Conservation (phyloP, 2,329 filamentous ascomycete genomes). For the Chaetomiaceae sp. region DNA sequence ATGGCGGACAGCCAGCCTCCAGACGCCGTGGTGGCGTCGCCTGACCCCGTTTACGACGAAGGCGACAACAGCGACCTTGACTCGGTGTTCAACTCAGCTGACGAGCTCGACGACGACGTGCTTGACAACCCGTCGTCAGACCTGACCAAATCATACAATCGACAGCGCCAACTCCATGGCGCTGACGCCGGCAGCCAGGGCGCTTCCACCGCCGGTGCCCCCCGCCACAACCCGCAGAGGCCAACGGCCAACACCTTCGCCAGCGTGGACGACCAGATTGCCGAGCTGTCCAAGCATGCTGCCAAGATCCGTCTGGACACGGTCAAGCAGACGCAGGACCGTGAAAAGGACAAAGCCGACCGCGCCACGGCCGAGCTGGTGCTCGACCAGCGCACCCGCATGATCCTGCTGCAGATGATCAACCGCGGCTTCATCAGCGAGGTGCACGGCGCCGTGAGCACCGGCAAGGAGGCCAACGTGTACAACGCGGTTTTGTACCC, state of each 20-base stretch:
- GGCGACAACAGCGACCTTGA: slow-evolving; percentile 37
- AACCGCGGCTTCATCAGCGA: slow-evolving; percentile 85
- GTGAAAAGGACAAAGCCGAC: slow-evolving; percentile 81
- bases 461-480: slow-evolving; percentile 96
- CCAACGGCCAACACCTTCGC: slow-evolving; percentile 73
- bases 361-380: slow-evolving; percentile 93
- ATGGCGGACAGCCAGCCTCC: slow-evolving; percentile 1
- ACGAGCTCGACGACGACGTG: slow-evolving; percentile 45
- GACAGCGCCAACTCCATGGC: slow-evolving; percentile 63
- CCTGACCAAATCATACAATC: slow-evolving; percentile 82
- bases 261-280: slow-evolving; percentile 80
- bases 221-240: slow-evolving; percentile 71
- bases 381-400: slow-evolving; percentile 84
- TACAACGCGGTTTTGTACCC: slow-evolving; percentile 74
- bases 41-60: slow-evolving; percentile 29
- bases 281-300: slow-evolving; percentile 76
- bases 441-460: slow-evolving; percentile 91
- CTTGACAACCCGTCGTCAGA: slow-evolving; percentile 62
- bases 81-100: slow-evolving; percentile 36
- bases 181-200: slow-evolving; percentile 22
- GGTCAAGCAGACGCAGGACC: slow-evolving; percentile 47
- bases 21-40: slow-evolving; percentile 21
- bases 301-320: slow-evolving; percentile 75
- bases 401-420: slow-evolving; percentile 94
- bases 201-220: slow-evolving; percentile 41